Conservation (phyloP, 2,329 filamentous ascomycete genomes). For the Penicillium freii region DNA sequence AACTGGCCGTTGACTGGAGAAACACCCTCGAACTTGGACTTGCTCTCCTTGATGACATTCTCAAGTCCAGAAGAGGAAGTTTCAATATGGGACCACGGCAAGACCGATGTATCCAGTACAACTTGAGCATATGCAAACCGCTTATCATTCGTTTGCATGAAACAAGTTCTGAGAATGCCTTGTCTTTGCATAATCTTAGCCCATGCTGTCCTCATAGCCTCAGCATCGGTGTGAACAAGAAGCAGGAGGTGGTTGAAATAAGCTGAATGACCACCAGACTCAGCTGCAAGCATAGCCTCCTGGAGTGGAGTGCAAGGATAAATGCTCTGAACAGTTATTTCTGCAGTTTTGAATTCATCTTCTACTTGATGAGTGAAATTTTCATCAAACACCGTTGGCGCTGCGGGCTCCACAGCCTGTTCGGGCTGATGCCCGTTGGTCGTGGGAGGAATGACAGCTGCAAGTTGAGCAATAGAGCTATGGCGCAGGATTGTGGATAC, state of each 20-base stretch:
- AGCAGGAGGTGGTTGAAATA: conserved; percentile 75
- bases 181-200: conserved; percentile 62
- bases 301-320: conserved; percentile 84
- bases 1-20: conserved; percentile 25
- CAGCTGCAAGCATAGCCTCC: conserved; percentile 76
- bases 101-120: conserved; percentile 53
- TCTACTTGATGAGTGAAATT: conserved; percentile 33
- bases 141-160: conserved; percentile 62
- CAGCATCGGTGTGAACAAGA: conserved; percentile 52
- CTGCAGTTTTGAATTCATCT: conserved; percentile 32
- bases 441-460: conserved; percentile 28
- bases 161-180: conserved; percentile 74
- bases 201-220: conserved; percentile 62
- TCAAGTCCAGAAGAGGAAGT: conserved; percentile 31
- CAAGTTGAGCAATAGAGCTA: conserved; percentile 63
- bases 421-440: conserved; percentile 2
- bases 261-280: conserved; percentile 46
- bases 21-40: conserved; percentile 21
- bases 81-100: conserved; percentile 49
- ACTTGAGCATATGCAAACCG: conserved; percentile 69
- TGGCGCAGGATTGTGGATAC: conserved; percentile 70
- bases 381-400: conserved; percentile 21
- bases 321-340: conserved; percentile 52
- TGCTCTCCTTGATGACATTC: conserved; percentile 50
- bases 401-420: background rate